Evolutionary conservation across 2,329 filamentous ascomycete species (phyloP).

Genomic region (Fusarium sp.): DNA sequence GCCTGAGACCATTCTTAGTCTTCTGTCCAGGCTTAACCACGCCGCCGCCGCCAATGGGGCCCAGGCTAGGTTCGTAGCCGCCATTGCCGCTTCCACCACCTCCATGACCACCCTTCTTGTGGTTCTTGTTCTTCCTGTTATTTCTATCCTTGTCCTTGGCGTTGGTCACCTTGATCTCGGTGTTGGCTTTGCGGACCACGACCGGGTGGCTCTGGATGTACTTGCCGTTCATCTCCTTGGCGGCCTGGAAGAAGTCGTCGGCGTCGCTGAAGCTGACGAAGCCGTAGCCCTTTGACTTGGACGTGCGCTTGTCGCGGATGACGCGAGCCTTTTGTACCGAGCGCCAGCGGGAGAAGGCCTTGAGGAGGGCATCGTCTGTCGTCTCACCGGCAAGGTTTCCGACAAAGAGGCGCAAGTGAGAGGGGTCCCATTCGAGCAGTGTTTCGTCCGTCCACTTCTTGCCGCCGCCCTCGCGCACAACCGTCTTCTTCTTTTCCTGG

Average conservation of each 20-base stretch:
- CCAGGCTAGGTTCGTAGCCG: constrained; percentile 64
- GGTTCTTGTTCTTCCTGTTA: constrained; percentile 53
- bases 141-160: constrained; percentile 69
- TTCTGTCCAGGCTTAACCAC: constrained; percentile 73
- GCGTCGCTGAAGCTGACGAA: constrained; percentile 97
- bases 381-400: constrained; percentile 98
- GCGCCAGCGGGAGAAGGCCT: constrained; percentile 90
- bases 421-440: constrained; percentile 94
- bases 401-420: constrained; percentile 94
- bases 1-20: constrained; percentile 74
- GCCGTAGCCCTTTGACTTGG: constrained; percentile 95
- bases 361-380: constrained; percentile 93
- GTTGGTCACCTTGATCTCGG: constrained; percentile 86
- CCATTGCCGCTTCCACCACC: constrained; percentile 45
- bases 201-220: constrained; percentile 99
- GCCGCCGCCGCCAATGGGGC: constrained; percentile 62
- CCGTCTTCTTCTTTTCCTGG: constrained; percentile 82
- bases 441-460: constrained; percentile 92
- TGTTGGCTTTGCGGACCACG: constrained; percentile 86
- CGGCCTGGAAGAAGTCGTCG: constrained; percentile 96
- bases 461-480: constrained; percentile 88
- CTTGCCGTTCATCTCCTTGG: constrained; percentile 98
- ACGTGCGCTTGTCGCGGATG: constrained; percentile 93
- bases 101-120: constrained; percentile 49
- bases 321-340: constrained; percentile 94